These are phyloP conservation scores for Gentiana straminea DNA, from an alignment of 257 asterid species.

Conservation along the genomic window DNA sequence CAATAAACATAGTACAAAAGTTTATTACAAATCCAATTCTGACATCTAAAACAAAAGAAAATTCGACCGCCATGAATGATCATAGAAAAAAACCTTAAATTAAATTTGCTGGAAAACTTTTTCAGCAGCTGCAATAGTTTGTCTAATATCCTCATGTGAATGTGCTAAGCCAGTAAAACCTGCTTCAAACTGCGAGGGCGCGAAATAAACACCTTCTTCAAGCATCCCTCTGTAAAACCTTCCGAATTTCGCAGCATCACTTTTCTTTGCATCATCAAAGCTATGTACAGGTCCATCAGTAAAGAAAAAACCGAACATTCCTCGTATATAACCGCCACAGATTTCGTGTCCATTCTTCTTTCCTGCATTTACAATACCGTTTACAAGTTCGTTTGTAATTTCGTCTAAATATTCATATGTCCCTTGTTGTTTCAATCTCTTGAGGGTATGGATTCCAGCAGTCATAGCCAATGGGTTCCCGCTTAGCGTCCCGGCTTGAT, in stretches of 20 bases:
- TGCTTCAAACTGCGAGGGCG: slow-evolving; percentile 98
- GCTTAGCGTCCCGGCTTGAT: slow-evolving; percentile 94
- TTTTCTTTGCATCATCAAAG: slow-evolving; percentile 89
- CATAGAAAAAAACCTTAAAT: not conserved
- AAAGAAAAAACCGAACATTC: slow-evolving; percentile 96
- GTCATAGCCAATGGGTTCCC: slow-evolving; percentile 99
- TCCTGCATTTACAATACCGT: slow-evolving; percentile 70
- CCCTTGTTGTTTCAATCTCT: slow-evolving; percentile 60
- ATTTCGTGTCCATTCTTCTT: slow-evolving; percentile 89
- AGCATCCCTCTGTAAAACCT: slow-evolving; percentile 77
- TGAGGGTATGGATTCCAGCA: slow-evolving; percentile 93
- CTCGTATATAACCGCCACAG: slow-evolving; percentile 73
- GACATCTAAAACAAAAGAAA: too few relatives aligned
- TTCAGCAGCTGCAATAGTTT: slow-evolving; percentile 80
- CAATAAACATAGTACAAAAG: too few relatives aligned
- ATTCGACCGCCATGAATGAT: not conserved
- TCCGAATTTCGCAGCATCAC: slow-evolving; percentile 71
- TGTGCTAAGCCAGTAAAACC: slow-evolving; percentile 94
- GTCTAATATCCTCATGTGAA: slow-evolving; percentile 61
- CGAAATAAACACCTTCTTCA: slow-evolving; percentile 91
- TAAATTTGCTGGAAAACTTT: slow-evolving; percentile 58
- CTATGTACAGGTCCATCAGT: slow-evolving; percentile 69
- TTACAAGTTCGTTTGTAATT: slow-evolving; percentile 57
- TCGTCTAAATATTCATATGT: slow-evolving; percentile 65
- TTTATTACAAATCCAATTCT: too few relatives aligned